Evolutionary conservation across 225 moss, liverwort and hornwort species (phyloP), one percentile per base, ranked within the genome.

Genomic region (Polytrichum formosum): DNA sequence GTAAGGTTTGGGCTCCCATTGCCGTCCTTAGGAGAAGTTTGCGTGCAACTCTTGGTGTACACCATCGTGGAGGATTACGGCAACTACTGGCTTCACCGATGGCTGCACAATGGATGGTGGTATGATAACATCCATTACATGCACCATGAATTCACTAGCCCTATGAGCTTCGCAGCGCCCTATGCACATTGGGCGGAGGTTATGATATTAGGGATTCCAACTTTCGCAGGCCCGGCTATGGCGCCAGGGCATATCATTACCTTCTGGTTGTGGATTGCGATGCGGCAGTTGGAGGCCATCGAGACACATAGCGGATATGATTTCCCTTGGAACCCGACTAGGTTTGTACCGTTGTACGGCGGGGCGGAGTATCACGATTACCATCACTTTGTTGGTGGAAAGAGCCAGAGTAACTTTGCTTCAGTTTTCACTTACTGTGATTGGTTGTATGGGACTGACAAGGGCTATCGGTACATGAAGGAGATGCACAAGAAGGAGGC

Each of bases 381-480:
- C 31, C 88, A 88, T 66, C 88, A 88, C 75, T 85, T 69, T 5
- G 88, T 88, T 64, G 88, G 88, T 0, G 80, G 83, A 7, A 76
- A 70, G 88, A 83, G 88, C 72, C 85, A 85, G 72, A 88, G 85
- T 70, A 88, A 88, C 67, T 88, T 88, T 18, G 83, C 88, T 18
- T 88, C 88, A 1, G 79, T 85, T 5, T 88, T 88, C 61, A 88
- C 88, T 2, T 88, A 88, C 28, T 88, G 85, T 56, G 88, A 88
- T 37, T 31, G 77, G 77, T 7, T 88, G 7, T 88, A 88, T 10
- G 85, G 85, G 28, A 88, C 88, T 4, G 71, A 82, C 60, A 87
- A 82, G 74, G 87, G 87, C 4, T 87, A 84, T 53, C 76, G 84
- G n/a, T 87, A 68, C 30, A 79, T 84, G 81, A 87, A 87, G 81